Base-by-base conservation (phyloP, 192 early-diverging fungal species). In the Backusella luteola region DNA sequence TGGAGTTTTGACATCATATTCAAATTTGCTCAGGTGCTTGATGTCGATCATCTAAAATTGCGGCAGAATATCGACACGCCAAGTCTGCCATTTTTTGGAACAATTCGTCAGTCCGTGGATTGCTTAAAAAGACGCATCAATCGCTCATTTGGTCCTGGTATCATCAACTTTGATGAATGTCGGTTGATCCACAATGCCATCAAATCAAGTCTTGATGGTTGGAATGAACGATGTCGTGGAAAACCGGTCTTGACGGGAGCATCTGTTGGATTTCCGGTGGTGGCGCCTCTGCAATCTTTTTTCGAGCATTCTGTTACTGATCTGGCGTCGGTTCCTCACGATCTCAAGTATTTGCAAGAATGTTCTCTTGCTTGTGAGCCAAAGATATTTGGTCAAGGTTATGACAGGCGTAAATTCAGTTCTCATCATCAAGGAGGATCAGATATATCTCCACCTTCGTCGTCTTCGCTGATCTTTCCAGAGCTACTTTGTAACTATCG, bases 71-170 rank as follows among this genome's bases (percentile, higher is more conserved):
- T 23, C 32, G 39, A 4, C 6, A 15, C 75, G 74, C 77, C 75
- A 56, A 77, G 52, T 2, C 79, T 93, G 41, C 89, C 92, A 19
- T 93, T 86, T 79, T 87, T 92, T 70, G 89, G 92, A 34, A 78
- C 89, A 39, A 88, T 93, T 32, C 86, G 85, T 19, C 85, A 90
- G 66, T 75, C 81, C 29, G 78, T 91, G 1, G 88, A 89, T 53
- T 67, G 80, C 19, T 44, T 87, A 17, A 81, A 83, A 21, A 68
- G 76, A 34, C 71, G 75, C 56, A 87, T 81, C 73, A 80, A 42
- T 11, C 82, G 19, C 70, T 87, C 80, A 69, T 77, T 77, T 67
- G 75, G 68, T 34, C 69, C 42, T 23, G 66, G 21, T 2, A 76
- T 73, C 1, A 53, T 87, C 34, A 81, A 85, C 69, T 81, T 87